Evolutionary conservation across 2,329 filamentous ascomycete species (phyloP).

Genomic region (Aspergillus calidoustus): DNA sequence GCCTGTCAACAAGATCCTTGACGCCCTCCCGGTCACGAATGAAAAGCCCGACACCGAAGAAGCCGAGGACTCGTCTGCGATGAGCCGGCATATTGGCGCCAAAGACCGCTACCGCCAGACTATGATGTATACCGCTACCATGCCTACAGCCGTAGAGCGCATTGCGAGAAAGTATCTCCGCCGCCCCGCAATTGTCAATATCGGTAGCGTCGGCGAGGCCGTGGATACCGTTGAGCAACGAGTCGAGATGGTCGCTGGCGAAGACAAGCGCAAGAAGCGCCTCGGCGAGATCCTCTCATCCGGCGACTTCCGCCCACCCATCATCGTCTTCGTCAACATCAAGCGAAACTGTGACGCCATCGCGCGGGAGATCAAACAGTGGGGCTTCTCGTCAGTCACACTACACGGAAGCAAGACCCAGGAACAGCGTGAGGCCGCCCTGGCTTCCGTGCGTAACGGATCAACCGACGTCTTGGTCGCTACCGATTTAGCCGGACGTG

Average conservation of each 20-base stretch:
- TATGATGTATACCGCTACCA: conserved; percentile 99
- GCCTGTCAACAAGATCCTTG: conserved; percentile 94
- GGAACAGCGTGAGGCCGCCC: conserved; percentile 92
- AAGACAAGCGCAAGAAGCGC: conserved; percentile 96
- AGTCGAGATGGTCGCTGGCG: conserved; percentile 85
- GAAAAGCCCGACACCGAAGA: conserved; percentile 94
- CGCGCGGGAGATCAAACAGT: conserved; percentile 88
- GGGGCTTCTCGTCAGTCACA: conserved; percentile 88
- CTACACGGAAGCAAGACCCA: conserved; percentile 96
- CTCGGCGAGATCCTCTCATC: conserved; percentile 87
- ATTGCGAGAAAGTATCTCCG: conserved; percentile 98
- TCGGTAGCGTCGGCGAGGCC: conserved; percentile 91
- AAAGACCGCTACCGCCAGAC: conserved; percentile 89
- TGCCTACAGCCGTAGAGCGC: conserved; percentile 88
- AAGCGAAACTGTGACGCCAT: conserved; percentile 98
- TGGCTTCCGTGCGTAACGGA: conserved; percentile 81
- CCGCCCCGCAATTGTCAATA: conserved; percentile 89
- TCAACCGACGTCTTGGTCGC: conserved; percentile 87
- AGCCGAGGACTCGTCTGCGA: conserved; percentile 82
- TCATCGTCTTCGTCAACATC: conserved; percentile 99
- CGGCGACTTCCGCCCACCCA: conserved; percentile 80
- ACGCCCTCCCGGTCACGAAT: conserved; percentile 88
- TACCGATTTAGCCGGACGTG: conserved; percentile 91
- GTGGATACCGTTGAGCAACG: conserved; percentile 98
- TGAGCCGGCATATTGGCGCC: conserved; percentile 77